These are phyloP conservation scores for Glomus cerebriforme DNA, from an alignment of 192 early-diverging fungal species.

Conservation along the genomic window DNA sequence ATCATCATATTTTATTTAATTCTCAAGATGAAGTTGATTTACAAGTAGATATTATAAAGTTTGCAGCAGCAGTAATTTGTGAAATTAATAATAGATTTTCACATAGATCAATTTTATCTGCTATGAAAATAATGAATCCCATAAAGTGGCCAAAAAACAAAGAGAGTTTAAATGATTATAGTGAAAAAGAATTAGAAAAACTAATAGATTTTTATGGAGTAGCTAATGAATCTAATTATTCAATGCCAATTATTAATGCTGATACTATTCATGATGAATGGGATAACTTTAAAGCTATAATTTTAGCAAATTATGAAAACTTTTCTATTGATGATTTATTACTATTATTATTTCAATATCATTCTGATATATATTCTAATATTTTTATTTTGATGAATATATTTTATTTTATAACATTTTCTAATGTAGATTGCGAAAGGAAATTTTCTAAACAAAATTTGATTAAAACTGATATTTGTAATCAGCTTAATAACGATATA, in stretches of 20 bases:
- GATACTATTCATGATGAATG: too few species aligned
- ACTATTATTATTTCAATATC: background rate
- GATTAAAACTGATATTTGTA: background rate
- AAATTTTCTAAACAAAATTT: background rate
- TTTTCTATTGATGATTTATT: background rate
- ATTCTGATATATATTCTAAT: too few species aligned
- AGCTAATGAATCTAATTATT: too few species aligned
- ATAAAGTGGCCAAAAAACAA: constrained; percentile 1
- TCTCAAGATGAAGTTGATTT: background rate
- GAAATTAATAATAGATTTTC: too few species aligned
- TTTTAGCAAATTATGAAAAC: background rate
- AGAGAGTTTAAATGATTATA: background rate
- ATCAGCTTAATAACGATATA: background rate
- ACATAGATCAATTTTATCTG: too few species aligned
- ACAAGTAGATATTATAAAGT: too few species aligned
- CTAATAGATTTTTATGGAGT: background rate
- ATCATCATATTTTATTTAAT: background rate
- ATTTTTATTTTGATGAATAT: too few species aligned
- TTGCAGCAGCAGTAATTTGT: too few species aligned
- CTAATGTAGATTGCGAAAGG: background rate
- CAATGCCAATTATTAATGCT: too few species aligned
- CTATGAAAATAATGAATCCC: too few species aligned
- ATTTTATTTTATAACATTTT: background rate
- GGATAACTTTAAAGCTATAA: too few species aligned
- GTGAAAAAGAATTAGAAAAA: background rate